Base-by-base conservation (phyloP, 2,329 filamentous ascomycete species). In the Fusarium circinatum region DNA sequence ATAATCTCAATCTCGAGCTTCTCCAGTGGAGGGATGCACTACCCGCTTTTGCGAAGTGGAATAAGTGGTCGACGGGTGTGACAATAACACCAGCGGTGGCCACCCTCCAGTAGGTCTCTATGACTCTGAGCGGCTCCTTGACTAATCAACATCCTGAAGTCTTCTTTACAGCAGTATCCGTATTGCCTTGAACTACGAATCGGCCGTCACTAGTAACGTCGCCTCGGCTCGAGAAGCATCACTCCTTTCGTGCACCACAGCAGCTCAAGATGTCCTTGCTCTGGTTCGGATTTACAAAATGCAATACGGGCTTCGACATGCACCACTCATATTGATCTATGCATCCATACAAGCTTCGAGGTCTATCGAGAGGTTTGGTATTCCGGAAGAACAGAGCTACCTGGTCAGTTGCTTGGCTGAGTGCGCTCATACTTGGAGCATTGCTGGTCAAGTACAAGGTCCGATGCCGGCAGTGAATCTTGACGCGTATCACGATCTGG, bases 251-350 rank as follows among this genome's bases (percentile, higher is more conserved):
- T 63, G 61, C 15, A 39, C 38, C 1, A 41, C 61, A 1, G 36
- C 61, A 28, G 38, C 54, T 15, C 61, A 63, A 13, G 61, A 63
- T 22, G 36, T 63, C 5, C 61, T 63, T 6, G 44, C 54, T 1
- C 12, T 63, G 3, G 61, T 63, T 26, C 54, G 61, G 8, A 24
- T 39, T 36, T 63, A 48, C n/a, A 63, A 48, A 34, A 38, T 63
- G 13, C 54, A 63, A 17, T 63, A 57, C 4, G 61, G 61, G 12
- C 39, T 63, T 17, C 34, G 42, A 0, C 61, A 63, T 26, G 44
- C 61, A n/a, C 61, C 61, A n/a, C 61, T 63, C 6, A 48, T 63
- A 34, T 38, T 63, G 5, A 48, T 63, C 10, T 63, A 63, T 18
- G 61, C 61, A 11, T 48, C 61, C 2, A 63, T 60, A 48, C 42